Percentiles rank a stretch among this genome's conserved stretches.
Evolutionary conservation across 2,329 filamentous ascomycete species (phyloP).

Genomic region (Xylaria sp.): DNA sequence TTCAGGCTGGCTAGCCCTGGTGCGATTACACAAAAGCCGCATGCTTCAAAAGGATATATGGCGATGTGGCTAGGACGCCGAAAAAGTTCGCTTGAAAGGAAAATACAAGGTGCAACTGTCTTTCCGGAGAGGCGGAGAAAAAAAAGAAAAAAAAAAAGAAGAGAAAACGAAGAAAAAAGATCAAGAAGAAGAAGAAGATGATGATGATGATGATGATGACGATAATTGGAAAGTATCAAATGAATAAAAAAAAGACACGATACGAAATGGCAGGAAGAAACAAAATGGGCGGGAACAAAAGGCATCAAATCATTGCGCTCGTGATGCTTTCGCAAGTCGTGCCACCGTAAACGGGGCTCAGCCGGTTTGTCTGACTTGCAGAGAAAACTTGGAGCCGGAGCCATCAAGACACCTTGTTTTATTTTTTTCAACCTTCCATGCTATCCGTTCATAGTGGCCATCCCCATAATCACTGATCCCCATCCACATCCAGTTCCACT

Average conservation of each 20-base stretch:
- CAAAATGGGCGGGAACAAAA: background rate
- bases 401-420: constrained; percentile 15
- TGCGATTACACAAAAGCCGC: constrained; percentile 7
- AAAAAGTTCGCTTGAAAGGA: background rate
- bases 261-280: background rate
- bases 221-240: background rate
- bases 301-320: constrained; percentile 6
- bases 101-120: background rate
- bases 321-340: constrained; percentile 11
- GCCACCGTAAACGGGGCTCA: constrained; percentile 17
- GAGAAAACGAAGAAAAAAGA: background rate
- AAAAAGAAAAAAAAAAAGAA: background rate
- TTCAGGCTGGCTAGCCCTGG: background rate
- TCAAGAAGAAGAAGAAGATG: background rate
- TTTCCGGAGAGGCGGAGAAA: background rate
- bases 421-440: constrained; percentile 14
- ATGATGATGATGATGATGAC: no score
- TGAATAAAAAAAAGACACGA: background rate
- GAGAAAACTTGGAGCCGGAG: constrained; percentile 1
- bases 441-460: constrained; percentile 8
- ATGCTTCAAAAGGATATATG: background rate
- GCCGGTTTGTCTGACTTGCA: constrained; percentile 13
- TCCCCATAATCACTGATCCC: constrained; percentile 1
- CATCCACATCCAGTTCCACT: background rate
- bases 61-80: constrained; percentile 3